Evolutionary conservation across 345 rosid species (phyloP), one percentile per base, ranked within the genome.

Genomic region (Camelina sativa): DNA sequence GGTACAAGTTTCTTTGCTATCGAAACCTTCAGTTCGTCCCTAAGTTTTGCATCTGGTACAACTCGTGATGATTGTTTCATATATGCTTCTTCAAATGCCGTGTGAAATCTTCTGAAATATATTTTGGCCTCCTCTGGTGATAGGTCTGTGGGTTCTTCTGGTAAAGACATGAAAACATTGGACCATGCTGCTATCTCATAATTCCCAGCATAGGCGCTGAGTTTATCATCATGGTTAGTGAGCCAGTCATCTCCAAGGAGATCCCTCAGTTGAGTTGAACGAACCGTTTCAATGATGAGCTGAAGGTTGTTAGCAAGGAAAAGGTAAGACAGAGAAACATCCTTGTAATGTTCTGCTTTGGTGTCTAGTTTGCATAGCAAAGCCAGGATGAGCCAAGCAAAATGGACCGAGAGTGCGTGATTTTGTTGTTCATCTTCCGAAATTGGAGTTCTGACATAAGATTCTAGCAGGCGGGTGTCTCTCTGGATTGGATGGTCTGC

Each of bases 241-340:
- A 89, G n/a, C 99, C 99, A 95, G 47, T 86, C 86, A 5, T 85
- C 88, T 25, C 99, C 94, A 11, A 92, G 89, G 72, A 89, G 82
- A 48, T 82, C 16, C 62, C 74, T 82, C 30, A 95, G 82, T 60
- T 72, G 76, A 58, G 86, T 80, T 57, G 84, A 76, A 12, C 69
- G 66, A 30, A 90, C 96, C 16, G 80, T 91, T 37, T 77, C 76
- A 0, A 86, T 72, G 48, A 92, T 81, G 81, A 78, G 87, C 41
- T 86, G 84, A 37, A 92, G 91, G 60, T 95, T 95, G 84, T 88
- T 95, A 8, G 97, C 92, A 6, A 90, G 84, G 85, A 90, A 95
- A 64, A 95, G 86, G 68, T 95, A 90, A 0, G 94, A 85, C 53
- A 87, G 72, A 4, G 98, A 75, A 19, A 80, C 85, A 30, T 95